Base-by-base conservation (phyloP, 768 basidiomycete species). In the Calocera viscosa region DNA sequence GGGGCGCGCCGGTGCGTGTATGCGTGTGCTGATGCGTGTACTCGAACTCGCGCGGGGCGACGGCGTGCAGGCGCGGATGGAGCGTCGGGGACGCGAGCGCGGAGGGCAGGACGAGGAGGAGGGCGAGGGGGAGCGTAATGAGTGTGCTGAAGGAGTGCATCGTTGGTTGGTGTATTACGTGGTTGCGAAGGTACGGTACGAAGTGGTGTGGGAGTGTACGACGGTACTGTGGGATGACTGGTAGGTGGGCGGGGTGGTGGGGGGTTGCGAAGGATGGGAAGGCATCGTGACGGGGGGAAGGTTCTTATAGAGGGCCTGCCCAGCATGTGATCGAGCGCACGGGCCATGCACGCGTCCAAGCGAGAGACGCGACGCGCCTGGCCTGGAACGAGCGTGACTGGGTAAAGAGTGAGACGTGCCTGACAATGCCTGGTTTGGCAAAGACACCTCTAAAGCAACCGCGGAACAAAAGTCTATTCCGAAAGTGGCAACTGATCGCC, bases 61-160 rank as follows among this genome's bases (percentile, higher is more conserved):
- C 30, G 53, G 53, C 53, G 30, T 60, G 53, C 53, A 60, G 53
- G 14, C 53, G 24, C 53, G 53, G 53, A 26, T 60, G 53, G 26
- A 60, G 53, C 26, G 53, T 60, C 14, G 53, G 53, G 26, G 53
- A 60, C 16, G 53, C 53, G 30, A 60, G 53, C 26, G 53, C 30
- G 53, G 49, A n/a, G 12, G 14, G 53, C 14, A 60, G 26, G 30
- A 26, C 53, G 53, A 26, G 8, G 53, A 60, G 53, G 53, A 60
- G 53, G 53, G 30, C 26, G 26, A 60, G 30, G 53, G 53, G 53
- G 53, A 60, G 53, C 2, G 53, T 60, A 26, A 60, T 26, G 53
- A 60, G 53, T 60, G 53, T 60, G 53, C 30, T 28, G 53, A 60
- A 60, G 53, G 26, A 11, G 53, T 60, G 53, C 53, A 60, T 60